Percentiles rank a stretch among this genome's conserved stretches.
phyloP scores from a whole-genome alignment of 208 protist genomes.

The Leishmania aethiopica region DNA sequence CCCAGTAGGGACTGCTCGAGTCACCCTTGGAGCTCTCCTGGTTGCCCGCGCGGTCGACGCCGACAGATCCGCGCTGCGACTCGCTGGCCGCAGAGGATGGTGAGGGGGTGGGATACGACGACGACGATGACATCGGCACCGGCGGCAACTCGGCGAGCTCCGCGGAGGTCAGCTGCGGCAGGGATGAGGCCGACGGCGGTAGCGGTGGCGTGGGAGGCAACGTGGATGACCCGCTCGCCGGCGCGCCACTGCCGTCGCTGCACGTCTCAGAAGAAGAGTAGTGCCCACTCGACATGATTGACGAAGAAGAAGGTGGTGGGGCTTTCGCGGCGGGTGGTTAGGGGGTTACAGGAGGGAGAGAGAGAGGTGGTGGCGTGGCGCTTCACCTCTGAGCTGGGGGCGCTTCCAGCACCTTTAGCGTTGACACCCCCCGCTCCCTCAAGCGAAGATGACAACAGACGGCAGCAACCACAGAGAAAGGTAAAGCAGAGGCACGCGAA shows the following conservation, averaged over 20 bases:
- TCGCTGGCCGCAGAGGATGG: neutral
- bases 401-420: too few relatives aligned
- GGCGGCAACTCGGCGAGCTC: constrained; percentile 21
- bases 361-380: neutral
- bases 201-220: neutral
- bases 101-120: neutral
- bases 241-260: neutral
- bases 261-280: neutral
- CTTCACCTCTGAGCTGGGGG: neutral
- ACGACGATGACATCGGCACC: constrained; percentile 8
- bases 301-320: neutral
- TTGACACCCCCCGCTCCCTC: too few relatives aligned
- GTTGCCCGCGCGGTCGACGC: neutral
- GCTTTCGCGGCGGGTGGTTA: neutral
- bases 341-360: neutral
- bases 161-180: constrained; percentile 14
- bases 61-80: neutral
- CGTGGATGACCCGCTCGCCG: neutral
- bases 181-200: neutral
- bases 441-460: too few relatives aligned
- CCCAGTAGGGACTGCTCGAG: neutral
- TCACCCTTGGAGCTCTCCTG: neutral
- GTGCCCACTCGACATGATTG: neutral
- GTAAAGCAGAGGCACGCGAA: neutral
- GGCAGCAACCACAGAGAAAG: neutral